A percentile compares a stretch with the other conserved stretches of the same genome.
Conservation (phyloP, 2,329 filamentous ascomycete genomes). For the Saccharata proteae region DNA sequence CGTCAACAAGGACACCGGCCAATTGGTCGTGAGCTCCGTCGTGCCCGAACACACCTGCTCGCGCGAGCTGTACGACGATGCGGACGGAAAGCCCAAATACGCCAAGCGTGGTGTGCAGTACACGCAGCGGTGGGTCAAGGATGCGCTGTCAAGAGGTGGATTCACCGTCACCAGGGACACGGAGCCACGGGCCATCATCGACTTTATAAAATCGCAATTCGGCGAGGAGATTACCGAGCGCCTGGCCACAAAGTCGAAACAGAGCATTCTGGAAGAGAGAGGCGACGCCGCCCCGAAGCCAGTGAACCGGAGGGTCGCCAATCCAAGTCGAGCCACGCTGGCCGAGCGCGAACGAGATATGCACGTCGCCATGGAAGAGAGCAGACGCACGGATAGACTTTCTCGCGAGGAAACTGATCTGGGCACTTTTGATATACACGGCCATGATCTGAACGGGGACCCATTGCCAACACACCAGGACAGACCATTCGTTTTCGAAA, state of each 20-base stretch:
- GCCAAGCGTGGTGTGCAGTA: conserved; percentile 11
- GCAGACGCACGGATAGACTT: conserved; percentile 6
- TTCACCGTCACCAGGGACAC: conserved; percentile 9
- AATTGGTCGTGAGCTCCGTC: conserved; percentile 9
- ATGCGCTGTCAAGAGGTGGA: conserved; percentile 8
- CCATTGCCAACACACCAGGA: conserved; percentile 6
- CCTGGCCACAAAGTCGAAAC: conserved; percentile 10
- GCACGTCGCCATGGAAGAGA: conserved; percentile 8
- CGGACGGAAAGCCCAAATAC: conserved; percentile 10
- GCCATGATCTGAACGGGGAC: conserved; percentile 8
- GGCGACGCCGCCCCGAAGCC: conserved; percentile 7
- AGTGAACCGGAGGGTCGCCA: background rate
- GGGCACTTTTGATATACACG: conserved; percentile 6
- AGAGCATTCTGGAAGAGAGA: conserved; percentile 8
- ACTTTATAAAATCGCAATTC: conserved; percentile 8
- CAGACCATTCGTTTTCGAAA: conserved; percentile 10
- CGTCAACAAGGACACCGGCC: conserved; percentile 8
- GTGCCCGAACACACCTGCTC: conserved; percentile 9
- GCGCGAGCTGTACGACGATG: conserved; percentile 8
- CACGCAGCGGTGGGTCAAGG: conserved; percentile 11
- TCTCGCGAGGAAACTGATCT: conserved; percentile 2
- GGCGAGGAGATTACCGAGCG: conserved; percentile 10
- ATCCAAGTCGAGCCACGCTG: conserved; percentile 5
- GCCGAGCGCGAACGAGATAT: conserved; percentile 7
- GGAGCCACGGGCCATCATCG: conserved; percentile 9